phyloP scores from a whole-genome alignment of 2,329 filamentous ascomycete genomes.

The Triangularia setosa region DNA sequence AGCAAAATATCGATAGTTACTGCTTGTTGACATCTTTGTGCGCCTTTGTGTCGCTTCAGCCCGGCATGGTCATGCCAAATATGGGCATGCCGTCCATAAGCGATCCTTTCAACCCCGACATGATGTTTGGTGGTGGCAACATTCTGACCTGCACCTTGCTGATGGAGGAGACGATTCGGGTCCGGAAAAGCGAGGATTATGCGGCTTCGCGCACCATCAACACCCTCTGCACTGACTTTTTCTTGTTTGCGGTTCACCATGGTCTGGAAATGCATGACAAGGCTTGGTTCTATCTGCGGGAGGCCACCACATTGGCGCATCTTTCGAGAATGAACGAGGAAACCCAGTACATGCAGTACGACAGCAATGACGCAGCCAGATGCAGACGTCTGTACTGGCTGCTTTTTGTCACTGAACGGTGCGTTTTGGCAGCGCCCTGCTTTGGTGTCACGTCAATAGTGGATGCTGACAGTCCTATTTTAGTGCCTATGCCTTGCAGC shows the following conservation, averaged over 20 bases:
- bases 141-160: slow-evolving; percentile 63
- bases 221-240: slow-evolving; percentile 69
- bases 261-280: slow-evolving; percentile 69
- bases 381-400: slow-evolving; percentile 70
- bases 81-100: slow-evolving; percentile 27
- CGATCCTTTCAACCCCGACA: slow-evolving; percentile 54
- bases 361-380: slow-evolving; percentile 57
- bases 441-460: background rate
- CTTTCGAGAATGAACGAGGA: slow-evolving; percentile 60
- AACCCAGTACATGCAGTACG: slow-evolving; percentile 57
- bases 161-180: slow-evolving; percentile 63
- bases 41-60: slow-evolving; percentile 66
- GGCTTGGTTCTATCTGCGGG: slow-evolving; percentile 75
- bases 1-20: slow-evolving; percentile 60
- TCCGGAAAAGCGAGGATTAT: slow-evolving; percentile 60
- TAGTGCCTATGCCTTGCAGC: slow-evolving; percentile 67
- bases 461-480: slow-evolving; percentile 20
- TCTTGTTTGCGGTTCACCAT: slow-evolving; percentile 70
- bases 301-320: slow-evolving; percentile 67
- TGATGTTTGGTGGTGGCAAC: slow-evolving; percentile 51
- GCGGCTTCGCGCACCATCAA: slow-evolving; percentile 53
- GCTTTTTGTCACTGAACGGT: slow-evolving; percentile 68
- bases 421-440: slow-evolving; percentile 23
- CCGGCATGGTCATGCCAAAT: slow-evolving; percentile 58
- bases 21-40: slow-evolving; percentile 62